A percentile compares a stretch with the other conserved stretches of the same genome.
Evolutionary conservation across 768 basidiomycete species (phyloP).

Genomic region (Phlebiopsis gigantea): DNA sequence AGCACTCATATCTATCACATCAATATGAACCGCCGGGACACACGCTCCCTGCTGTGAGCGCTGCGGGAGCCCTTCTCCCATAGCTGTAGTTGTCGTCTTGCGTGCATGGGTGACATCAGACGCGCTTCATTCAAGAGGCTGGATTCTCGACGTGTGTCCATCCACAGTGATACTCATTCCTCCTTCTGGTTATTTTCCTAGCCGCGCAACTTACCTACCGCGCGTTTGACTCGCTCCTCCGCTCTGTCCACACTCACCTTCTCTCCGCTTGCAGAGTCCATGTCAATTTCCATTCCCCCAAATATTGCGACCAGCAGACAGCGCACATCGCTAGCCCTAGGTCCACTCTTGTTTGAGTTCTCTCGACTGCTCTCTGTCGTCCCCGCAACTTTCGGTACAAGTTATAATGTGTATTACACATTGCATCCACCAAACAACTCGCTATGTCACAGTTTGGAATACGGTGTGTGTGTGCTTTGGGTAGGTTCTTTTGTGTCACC

Average conservation of each 20-base stretch:
- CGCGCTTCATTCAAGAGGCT: neutral
- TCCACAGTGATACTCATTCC: neutral
- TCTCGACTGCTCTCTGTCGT: constrained; percentile 69
- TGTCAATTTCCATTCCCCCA: constrained; percentile 42
- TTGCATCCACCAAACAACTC: constrained; percentile 37
- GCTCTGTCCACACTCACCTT: constrained; percentile 13
- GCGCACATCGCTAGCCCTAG: constrained; percentile 32
- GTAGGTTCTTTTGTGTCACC: constrained; percentile 31
- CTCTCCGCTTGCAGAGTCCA: constrained; percentile 16
- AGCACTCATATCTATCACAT: constrained; percentile 22
- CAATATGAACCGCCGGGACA: neutral
- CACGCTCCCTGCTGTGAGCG: too few species aligned
- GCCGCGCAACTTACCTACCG: constrained; percentile 65
- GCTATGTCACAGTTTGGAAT: constrained; percentile 48
- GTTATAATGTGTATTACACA: constrained; percentile 56
- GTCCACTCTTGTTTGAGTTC: constrained; percentile 62
- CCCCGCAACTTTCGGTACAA: constrained; percentile 61
- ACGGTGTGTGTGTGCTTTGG: constrained; percentile 66
- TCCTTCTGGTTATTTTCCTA: constrained; percentile 20
- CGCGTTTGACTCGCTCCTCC: constrained; percentile 52
- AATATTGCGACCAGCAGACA: constrained; percentile 19
- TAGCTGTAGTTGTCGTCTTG: neutral
- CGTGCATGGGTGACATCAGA: neutral
- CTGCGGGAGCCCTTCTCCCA: neutral
- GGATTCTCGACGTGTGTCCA: neutral